Evolutionary conservation across 495 filamentous ascomycete species (phyloP), one percentile per base, ranked within the genome.

Genomic region (Aspergillus conjunctus): DNA sequence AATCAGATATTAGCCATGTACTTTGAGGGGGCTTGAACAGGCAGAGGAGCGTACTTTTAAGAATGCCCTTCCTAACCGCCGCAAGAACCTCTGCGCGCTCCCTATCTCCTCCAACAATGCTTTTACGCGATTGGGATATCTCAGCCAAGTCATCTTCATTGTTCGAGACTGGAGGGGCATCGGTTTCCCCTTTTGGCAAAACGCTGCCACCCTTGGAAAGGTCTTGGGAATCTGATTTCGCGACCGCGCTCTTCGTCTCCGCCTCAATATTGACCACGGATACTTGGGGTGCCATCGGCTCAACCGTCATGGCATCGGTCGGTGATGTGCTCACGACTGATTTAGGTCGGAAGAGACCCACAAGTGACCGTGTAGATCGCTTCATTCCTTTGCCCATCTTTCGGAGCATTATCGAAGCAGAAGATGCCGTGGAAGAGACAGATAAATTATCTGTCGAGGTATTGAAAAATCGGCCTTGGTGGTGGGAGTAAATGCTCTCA

Each of bases 321-420:
- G 85, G 80, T 20, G 87, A 84, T 12, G 87, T 85, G 15, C 92
- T 93, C 68, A 93, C 83, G 33, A 95, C 80, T 2, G 94, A 97
- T 75, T 97, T 98, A 0, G 94, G 94, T 61, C 94, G 83, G 77
- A 99, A 99, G 10, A 99, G 79, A 30, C 94, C 94, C 66, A 96
- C 95, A 48, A 99, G 82, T 9, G 93, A 97, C 33, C 92, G 81
- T 21, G 87, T 89, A 17, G 89, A 87, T 73, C 91, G 93, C 83
- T 96, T 99, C 88, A 97, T 89, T 20, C 95, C 93, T 60, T 91
- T 90, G 66, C 94, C 95, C 95, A 99, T 98, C 80, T 99, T 99
- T 31, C 94, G 87, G 68, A 99, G 93, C 94, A 99, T 99, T 63
- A 99, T 88, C 37, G 95, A 98, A 22, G 94, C 94, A 20, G 94